Base-by-base conservation (phyloP, 495 filamentous ascomycete species). In the Penicillium coprophilum region DNA sequence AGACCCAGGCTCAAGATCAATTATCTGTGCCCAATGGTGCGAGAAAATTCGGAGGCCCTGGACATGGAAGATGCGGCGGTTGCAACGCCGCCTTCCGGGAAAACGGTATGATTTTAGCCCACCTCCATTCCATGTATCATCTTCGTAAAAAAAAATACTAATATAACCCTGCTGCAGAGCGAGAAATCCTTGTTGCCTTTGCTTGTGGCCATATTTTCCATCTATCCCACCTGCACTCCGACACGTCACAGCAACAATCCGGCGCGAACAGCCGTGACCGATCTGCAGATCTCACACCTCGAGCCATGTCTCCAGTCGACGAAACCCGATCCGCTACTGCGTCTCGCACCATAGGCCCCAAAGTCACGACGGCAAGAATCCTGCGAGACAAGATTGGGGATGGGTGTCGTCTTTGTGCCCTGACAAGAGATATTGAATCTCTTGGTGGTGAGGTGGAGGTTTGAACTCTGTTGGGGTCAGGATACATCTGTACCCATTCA, bases 121-220 rank as follows among this genome's bases (percentile, higher is more conserved):
- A 7, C 9, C 6, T 28, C 27, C n/a, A 21, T 36, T 23, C 32
- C 38, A 38, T 30, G 32, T 20, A 15, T n/a, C 27, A 49, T 9
- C 3, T 4, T 20, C 41, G 31, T 17, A 13, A 28, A 24, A 39
- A 27, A 45, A 0, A 28, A 44, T 17, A 9, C 27, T 43, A 36
- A 34, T n/a, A 7, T n/a, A 9, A 12, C 51, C 20, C 24, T 9
- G 6, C 2, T 36, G 48, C 64, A 82, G 89, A 92, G 64, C 79
- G 73, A 48, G 85, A 93, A 58, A 89, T 90, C 8, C 83, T 98
- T 9, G 81, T 97, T 8, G 92, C 89, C 30, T 98, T 97, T 59
- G 88, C 89, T 6, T 98, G 94, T 69, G 87, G 89, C 1, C 92
- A 98, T 64, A 82, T 92, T 30, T 98, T 92, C 72, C 94, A 98